phyloP scores from a whole-genome alignment of 768 basidiomycete genomes.

The Dacryopinax spathularia region DNA sequence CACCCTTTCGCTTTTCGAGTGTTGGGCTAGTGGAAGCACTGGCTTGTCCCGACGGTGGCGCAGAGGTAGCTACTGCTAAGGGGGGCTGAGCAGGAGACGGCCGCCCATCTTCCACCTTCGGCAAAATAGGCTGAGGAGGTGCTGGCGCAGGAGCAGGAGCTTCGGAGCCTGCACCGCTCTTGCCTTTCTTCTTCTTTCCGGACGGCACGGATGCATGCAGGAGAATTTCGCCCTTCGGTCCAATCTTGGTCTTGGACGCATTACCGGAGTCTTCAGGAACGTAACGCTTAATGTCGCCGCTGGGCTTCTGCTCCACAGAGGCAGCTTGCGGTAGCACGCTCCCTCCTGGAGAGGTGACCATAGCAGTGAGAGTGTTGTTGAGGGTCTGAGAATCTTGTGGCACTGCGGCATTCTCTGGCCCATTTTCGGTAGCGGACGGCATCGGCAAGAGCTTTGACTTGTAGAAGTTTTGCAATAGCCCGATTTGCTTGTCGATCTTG shows the following conservation, averaged over 20 bases:
- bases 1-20: neutral
- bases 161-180: neutral
- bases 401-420: neutral
- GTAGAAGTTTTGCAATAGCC: constrained; percentile 67
- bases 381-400: neutral
- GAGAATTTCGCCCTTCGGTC: neutral
- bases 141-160: neutral
- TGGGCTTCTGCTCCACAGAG: neutral
- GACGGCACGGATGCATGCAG: neutral
- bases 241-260: neutral
- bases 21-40: neutral
- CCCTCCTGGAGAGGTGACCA: neutral
- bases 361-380: neutral
- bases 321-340: neutral
- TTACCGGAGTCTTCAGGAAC: neutral
- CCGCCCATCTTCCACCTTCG: neutral
- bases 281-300: neutral
- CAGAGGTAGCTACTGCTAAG: neutral
- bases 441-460: constrained; percentile 18
- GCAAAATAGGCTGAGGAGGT: neutral
- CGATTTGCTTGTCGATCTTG: constrained; percentile 66
- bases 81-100: neutral
- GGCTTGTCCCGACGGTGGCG: neutral
- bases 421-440: neutral
- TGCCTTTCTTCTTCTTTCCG: neutral